A percentile compares a stretch with the other conserved stretches of the same genome.
Conservation (phyloP, 2,329 filamentous ascomycete genomes). For the Davidsoniella eucalypti region DNA sequence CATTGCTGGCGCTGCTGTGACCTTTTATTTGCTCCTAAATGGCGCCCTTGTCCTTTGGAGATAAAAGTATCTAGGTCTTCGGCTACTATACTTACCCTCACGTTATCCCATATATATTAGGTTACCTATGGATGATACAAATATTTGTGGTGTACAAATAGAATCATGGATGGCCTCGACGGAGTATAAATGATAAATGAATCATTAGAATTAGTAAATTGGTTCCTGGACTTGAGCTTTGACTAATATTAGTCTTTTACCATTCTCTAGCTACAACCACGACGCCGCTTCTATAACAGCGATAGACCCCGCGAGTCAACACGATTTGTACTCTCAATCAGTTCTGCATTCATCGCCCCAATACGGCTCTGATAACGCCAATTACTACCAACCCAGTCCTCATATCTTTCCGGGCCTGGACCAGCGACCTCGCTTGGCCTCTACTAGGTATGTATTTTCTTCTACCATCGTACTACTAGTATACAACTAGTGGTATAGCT, state of each 20-base stretch:
- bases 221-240: not conserved
- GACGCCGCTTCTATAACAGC: slow-evolving; percentile 33
- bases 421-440: slow-evolving; percentile 36
- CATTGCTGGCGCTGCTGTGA: no score
- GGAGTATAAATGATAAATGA: no score
- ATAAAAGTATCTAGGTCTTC: no score
- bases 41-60: no score
- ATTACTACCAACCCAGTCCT: slow-evolving; percentile 31
- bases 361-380: slow-evolving; percentile 31
- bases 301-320: slow-evolving; percentile 27
- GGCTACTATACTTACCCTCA: not conserved
- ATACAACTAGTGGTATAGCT: no score
- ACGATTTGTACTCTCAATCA: slow-evolving; percentile 35
- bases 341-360: slow-evolving; percentile 29
- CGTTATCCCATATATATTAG: not conserved
- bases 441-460: slow-evolving; percentile 28
- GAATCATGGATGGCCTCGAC: no score
- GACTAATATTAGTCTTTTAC: slow-evolving; percentile 10
- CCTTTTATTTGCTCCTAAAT: no score
- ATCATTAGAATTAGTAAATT: no score
- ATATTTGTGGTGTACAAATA: no score
- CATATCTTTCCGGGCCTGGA: slow-evolving; percentile 33
- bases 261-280: slow-evolving; percentile 33
- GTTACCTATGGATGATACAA: no score
- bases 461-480: no score